Evolutionary conservation across 306 rosid genomes (phyloP).

Genomic region (Erythrophleum fordii): DNA sequence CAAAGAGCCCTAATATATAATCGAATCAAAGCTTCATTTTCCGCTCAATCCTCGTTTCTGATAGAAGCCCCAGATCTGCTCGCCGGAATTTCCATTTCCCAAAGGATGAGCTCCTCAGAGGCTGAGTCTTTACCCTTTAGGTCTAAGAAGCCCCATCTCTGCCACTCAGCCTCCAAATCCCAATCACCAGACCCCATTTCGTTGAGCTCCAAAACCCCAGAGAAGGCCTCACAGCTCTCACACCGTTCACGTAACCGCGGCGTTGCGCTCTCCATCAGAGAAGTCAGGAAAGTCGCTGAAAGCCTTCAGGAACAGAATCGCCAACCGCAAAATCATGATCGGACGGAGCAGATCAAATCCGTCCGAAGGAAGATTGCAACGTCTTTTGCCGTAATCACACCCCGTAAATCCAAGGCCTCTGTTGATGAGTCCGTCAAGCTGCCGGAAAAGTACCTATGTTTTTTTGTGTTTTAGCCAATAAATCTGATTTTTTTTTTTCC

Average conservation of each 20-base stretch:
- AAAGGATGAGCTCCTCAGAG: slow-evolving; percentile 53
- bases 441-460: slow-evolving; percentile 55
- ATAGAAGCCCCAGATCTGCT: neutral
- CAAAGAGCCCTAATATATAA: slow-evolving; percentile 24
- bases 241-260: slow-evolving; percentile 53
- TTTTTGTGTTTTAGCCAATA: neutral
- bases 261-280: slow-evolving; percentile 52
- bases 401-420: slow-evolving; percentile 24
- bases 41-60: neutral
- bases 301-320: slow-evolving; percentile 39
- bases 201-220: slow-evolving; percentile 63
- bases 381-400: slow-evolving; percentile 1
- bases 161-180: slow-evolving; percentile 35
- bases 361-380: slow-evolving; percentile 48
- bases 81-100: neutral
- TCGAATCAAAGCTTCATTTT: neutral
- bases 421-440: slow-evolving; percentile 36
- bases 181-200: slow-evolving; percentile 26
- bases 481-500: neutral
- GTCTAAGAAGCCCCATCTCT: slow-evolving; percentile 47
- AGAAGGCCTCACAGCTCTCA: slow-evolving; percentile 49
- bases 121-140: slow-evolving; percentile 39
- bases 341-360: slow-evolving; percentile 32
- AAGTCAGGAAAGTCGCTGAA: slow-evolving; percentile 52
- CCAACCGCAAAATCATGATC: slow-evolving; percentile 12